phyloP scores from a whole-genome alignment of 2,329 filamentous ascomycete genomes.

The Stagonosporopsis tanaceti region DNA sequence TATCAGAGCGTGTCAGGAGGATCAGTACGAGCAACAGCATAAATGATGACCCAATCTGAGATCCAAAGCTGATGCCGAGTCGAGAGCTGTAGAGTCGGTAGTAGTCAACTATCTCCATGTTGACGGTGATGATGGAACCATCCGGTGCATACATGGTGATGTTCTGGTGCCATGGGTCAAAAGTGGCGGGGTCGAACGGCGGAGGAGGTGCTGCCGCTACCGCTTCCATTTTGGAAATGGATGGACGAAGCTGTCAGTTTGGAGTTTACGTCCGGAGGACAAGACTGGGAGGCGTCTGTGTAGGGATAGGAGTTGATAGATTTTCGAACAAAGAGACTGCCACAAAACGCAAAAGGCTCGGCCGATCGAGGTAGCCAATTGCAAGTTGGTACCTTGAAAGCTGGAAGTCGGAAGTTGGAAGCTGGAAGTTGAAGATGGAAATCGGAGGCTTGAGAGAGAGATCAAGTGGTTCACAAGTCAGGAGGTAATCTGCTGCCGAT shows the following conservation, averaged over 20 bases:
- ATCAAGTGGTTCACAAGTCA: not conserved
- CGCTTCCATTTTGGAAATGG: constrained; percentile 4
- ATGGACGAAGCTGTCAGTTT: not conserved
- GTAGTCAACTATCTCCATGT: constrained; percentile 55
- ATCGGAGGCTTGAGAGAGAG: not conserved
- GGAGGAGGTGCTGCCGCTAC: not conserved
- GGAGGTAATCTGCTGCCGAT: not conserved
- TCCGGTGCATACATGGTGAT: constrained; percentile 58
- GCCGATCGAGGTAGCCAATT: too few relatives aligned
- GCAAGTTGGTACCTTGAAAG: not conserved
- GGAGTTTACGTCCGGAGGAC: not conserved
- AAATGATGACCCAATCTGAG: constrained; percentile 73
- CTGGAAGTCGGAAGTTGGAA: not conserved
- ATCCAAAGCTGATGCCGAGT: constrained; percentile 69
- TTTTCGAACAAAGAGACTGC: constrained; percentile 1
- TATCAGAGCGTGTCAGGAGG: constrained; percentile 70
- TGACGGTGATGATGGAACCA: constrained; percentile 53
- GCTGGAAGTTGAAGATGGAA: not conserved
- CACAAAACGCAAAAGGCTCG: not conserved
- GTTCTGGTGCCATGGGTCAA: constrained; percentile 62
- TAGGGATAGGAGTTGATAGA: not conserved
- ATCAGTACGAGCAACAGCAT: constrained; percentile 72
- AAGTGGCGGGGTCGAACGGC: constrained; percentile 36
- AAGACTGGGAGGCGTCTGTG: too few relatives aligned
- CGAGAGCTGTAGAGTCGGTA: constrained; percentile 58